Evolutionary conservation across 148 eudicot species (phyloP), one percentile per base, ranked within the genome.

Genomic region (Suaeda aralocaspica): DNA sequence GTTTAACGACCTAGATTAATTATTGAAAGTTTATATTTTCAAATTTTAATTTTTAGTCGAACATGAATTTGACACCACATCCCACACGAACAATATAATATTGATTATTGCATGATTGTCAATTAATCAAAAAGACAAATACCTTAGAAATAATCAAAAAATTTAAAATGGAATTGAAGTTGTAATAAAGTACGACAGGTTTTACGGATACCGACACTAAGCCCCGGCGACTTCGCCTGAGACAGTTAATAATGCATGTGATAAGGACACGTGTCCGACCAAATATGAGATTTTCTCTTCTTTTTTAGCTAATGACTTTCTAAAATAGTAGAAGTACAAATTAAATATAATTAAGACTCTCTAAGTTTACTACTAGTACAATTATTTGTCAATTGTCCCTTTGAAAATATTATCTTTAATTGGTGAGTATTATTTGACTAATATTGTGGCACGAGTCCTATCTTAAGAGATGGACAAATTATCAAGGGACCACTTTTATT

Each of bases 181-280:
- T 16, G n/a, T n/a, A 21, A 11, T 28, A 68, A 73, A 57, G 46
- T 53, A 39, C 59, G 42, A 60, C 69, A 51, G 76, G 85, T 78
- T 78, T 79, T 84, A 64, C 51, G 68, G 68, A 79, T 48, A 58
- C 85, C 81, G 81, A 81, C 87, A 73, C 45, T n/a, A 52, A 30
- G 45, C 33, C 8, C 80, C 87, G 80, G 84, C 65, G 74, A 82
- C 81, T 29, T 59, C 72, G 78, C 72, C 82, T 79, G 77, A 73
- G 74, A 74, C 74, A 55, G 28, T 33, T 60, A 60, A 69, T 74
- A 57, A 25, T 29, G n/a, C 77, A 59, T 67, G 80, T 60, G 68
- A 72, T 70, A 44, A 29, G 19, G 84, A 65, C 83, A 83, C 82
- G 81, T 76, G 84, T 74, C 72, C 36, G 42, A 62, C 75, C 82